Evolutionary conservation across 2,329 filamentous ascomycete genomes (phyloP), one percentile per base, ranked within the genome.

Genomic region (Colletotrichum cuscutae): DNA sequence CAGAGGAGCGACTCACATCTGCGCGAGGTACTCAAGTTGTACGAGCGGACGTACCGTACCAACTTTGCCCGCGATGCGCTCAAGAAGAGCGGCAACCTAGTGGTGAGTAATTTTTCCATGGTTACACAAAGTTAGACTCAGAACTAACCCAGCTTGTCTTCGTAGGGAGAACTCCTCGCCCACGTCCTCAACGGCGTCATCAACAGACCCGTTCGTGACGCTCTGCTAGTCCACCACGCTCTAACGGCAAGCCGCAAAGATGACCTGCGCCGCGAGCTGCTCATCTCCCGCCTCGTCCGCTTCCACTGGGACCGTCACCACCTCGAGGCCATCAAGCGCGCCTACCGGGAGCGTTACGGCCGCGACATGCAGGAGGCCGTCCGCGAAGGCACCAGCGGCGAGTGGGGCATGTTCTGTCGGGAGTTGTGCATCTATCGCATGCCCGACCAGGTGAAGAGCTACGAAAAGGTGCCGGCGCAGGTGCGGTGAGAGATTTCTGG

Each of bases 141-240:
- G 24, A 19, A 4, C 56, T 67, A 60, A 77, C 73, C 24, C 22
- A 30, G 4, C 30, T n/a, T 9, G 26, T 8, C 77, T 42, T 12
- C 35, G 4, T 0, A 98, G 95, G 97, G 97, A 75, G 97, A 99
- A 85, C 91, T 97, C 24, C 91, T 98, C 49, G 94, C 95, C 0
- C 97, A 98, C 82, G 94, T 98, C 77, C 92, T 99, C 79, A 98
- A 98, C 84, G 97, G 97, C 78, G 92, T 97, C 70, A 97, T 98
- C 85, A 98, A 98, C 85, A 94, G 94, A 72, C 95, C 97, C 6
- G 95, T 97, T 75, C 94, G 97, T 68, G 97, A 98, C 81, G 95
- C 96, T 3, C 89, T 98, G 49, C 91, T 98, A 3, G 87, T 99
- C 1, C 92, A 97, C 82, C 97, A 98, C 84, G 96, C 97, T 2